Base-by-base conservation (phyloP, 495 filamentous ascomycete species). In the Clohesyomyces aquaticus region DNA sequence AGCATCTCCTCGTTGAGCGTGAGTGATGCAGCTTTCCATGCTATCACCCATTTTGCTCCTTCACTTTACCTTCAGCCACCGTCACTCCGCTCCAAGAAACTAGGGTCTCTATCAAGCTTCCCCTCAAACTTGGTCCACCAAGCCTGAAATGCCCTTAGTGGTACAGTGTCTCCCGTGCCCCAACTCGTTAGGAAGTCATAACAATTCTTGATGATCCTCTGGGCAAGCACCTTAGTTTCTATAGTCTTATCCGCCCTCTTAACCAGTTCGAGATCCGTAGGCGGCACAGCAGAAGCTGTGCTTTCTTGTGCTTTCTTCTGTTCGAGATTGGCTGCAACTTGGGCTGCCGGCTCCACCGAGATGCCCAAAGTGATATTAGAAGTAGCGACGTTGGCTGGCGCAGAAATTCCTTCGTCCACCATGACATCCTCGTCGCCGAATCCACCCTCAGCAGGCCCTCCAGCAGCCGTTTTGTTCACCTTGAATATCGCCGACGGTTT, bases 71-170 rank as follows among this genome's bases (percentile, higher is more conserved):
- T 25, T 81, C 73, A 82, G 52, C 79, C 80, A 43, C 82, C 80
- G 45, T 85, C 88, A 65, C 88, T 89, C 71, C 90, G 83, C 74
- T 98, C 93, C 67, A 99, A 78, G 76, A 98, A 98, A 8, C 83
- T 78, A 1, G 95, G 95, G 79, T 99, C 94, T 58, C 82, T 78
- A 72, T 91, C 87, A 27, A 98, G 81, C 75, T 85, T 88, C 41
- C 83, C 84, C 84, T 99, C 94, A 79, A 99, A 99, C 76, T 96
- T 97, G 52, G 77, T 80, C 94, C 94, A 99, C 94, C 95, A 99
- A 55, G 96, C 92, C 73, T 89, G 86, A 75, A 99, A 98, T 12
- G 87, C 88, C 77, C 87, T 90, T 56, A 99, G 72, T 32, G 95
- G 91, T 22, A 99, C 89, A 12, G 95, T 86, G 72, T 97, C 93